phyloP scores from a whole-genome alignment of 305 asterid genomes.

The Fraxinus sp. region DNA sequence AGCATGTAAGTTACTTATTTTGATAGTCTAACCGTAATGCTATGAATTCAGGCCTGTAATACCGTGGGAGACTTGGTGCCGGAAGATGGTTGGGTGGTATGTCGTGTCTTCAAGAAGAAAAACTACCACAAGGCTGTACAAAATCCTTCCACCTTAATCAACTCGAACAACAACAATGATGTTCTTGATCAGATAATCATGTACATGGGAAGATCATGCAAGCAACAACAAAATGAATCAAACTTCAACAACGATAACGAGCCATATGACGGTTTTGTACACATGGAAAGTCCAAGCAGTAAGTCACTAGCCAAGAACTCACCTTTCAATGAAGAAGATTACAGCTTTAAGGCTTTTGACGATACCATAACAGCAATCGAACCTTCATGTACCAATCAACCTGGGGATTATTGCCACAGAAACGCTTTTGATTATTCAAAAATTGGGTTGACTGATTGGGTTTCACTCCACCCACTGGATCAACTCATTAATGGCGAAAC shows the following conservation, averaged over 20 bases:
- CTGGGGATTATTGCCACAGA: background rate
- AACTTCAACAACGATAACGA: background rate
- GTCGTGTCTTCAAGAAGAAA: slow-evolving; percentile 97
- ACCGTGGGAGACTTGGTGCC: slow-evolving; percentile 35
- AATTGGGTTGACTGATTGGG: slow-evolving; percentile 52
- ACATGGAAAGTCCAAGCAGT: slow-evolving; percentile 45
- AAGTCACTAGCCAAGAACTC: background rate
- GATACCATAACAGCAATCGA: slow-evolving; percentile 22
- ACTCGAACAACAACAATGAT: slow-evolving; percentile 45
- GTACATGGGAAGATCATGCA: slow-evolving; percentile 74
- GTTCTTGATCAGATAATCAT: slow-evolving; percentile 66
- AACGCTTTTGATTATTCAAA: background rate
- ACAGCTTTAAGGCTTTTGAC: background rate
- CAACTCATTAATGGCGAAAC: slow-evolving; percentile 53
- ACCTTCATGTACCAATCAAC: slow-evolving; percentile 11
- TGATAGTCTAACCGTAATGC: background rate
- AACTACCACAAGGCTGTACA: slow-evolving; percentile 76
- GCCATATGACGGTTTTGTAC: slow-evolving; percentile 37
- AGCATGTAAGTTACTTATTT: background rate
- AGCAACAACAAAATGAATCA: slow-evolving; percentile 50
- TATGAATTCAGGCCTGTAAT: slow-evolving; percentile 32
- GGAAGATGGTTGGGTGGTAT: slow-evolving; percentile 94
- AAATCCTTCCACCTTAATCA: slow-evolving; percentile 29
- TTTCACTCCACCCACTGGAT: slow-evolving; percentile 65
- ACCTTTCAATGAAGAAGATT: background rate